Conservation (phyloP, 225 moss, liverwort and hornwort genomes). For the Thuidium tamariscinum region DNA sequence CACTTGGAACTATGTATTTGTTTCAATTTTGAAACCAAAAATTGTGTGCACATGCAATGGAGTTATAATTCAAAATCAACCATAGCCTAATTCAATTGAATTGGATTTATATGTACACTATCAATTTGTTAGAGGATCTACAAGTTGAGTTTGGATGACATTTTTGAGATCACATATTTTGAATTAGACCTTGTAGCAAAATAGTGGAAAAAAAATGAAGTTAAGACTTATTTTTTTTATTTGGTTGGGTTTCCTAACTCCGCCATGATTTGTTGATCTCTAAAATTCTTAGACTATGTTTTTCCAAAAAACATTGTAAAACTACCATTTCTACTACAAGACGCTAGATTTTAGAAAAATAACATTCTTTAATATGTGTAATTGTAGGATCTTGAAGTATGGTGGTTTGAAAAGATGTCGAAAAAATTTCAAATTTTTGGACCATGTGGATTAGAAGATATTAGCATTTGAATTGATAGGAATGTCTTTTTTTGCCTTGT, state of each 20-base stretch:
- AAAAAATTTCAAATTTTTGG: too few species aligned
- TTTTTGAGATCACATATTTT: neutral
- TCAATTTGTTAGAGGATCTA: neutral
- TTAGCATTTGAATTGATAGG: too few species aligned
- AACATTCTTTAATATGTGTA: too few species aligned
- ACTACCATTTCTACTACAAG: too few species aligned
- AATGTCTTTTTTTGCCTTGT: too few species aligned
- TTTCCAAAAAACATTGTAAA: too few species aligned
- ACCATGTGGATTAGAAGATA: too few species aligned
- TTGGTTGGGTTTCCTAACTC: neutral
- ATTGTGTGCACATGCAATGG: neutral
- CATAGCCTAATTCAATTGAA: neutral
- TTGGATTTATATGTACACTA: fast-evolving
- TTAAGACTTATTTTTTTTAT: neutral
- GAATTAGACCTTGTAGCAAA: neutral
- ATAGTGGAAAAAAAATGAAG: neutral
- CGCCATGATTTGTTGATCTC: too few species aligned
- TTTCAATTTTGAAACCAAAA: neutral
- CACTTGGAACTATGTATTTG: neutral
- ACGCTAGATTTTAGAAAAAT: too few species aligned
- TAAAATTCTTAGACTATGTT: too few species aligned
- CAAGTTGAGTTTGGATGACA: neutral
- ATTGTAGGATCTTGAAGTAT: too few species aligned
- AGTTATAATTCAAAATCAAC: neutral
- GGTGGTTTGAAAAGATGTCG: too few species aligned